Evolutionary conservation across 192 early-diverging fungal species (phyloP).

Genomic region (Podila epigama): DNA sequence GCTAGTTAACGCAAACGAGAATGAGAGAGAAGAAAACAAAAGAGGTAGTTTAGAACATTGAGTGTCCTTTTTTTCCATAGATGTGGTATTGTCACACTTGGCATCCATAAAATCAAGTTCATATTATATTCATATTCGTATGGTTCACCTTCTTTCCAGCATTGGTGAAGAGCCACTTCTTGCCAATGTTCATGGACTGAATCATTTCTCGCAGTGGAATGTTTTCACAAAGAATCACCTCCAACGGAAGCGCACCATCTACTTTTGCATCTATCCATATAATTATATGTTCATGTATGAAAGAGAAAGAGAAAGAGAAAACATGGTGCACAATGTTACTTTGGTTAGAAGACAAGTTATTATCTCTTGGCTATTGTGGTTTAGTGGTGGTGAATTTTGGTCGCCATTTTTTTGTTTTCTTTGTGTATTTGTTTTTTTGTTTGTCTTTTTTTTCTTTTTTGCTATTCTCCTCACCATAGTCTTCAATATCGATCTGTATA

Average conservation of each 20-base stretch:
- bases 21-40: background rate
- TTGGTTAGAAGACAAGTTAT: no score
- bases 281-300: background rate
- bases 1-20: slow-evolving; percentile 4
- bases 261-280: slow-evolving; percentile 65
- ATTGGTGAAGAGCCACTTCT: slow-evolving; percentile 84
- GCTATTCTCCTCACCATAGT: slow-evolving; percentile 33
- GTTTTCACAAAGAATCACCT: slow-evolving; percentile 65
- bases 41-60: background rate
- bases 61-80: background rate
- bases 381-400: no score
- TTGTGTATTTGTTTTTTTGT: no score
- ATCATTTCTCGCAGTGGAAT: slow-evolving; percentile 68
- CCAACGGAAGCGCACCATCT: slow-evolving; percentile 71
- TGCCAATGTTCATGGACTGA: slow-evolving; percentile 50
- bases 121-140: no score
- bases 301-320: no score
- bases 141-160: slow-evolving; percentile 65
- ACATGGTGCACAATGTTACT: no score
- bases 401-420: no score
- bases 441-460: no score
- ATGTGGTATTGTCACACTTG: background rate
- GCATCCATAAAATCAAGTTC: background rate
- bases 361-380: no score
- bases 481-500: slow-evolving; percentile 20